Evolutionary conservation across 768 basidiomycete genomes (phyloP).

Genomic region (Auriculariales sp.): DNA sequence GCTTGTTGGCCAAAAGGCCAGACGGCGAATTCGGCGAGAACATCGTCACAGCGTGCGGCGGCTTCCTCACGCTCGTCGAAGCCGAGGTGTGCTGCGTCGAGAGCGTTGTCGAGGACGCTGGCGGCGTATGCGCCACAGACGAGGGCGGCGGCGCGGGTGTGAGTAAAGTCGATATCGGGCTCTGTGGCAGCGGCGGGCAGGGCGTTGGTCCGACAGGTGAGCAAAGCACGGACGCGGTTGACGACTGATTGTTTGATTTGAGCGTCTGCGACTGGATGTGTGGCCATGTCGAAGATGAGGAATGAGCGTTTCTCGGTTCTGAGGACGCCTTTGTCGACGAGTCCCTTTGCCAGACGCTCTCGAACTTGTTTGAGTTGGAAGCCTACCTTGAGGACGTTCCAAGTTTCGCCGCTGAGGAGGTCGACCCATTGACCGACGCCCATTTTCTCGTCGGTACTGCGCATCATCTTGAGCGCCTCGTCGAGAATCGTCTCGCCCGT

Average conservation of each 20-base stretch:
- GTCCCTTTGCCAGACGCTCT: constrained; percentile 89
- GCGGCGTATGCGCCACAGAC: constrained; percentile 90
- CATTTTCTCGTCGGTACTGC: constrained; percentile 65
- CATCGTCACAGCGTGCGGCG: constrained; percentile 86
- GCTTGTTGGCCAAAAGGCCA: constrained; percentile 62
- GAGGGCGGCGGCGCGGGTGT: constrained; percentile 66
- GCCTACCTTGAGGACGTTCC: constrained; percentile 99
- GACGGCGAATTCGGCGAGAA: constrained; percentile 75
- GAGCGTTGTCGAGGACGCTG: constrained; percentile 88
- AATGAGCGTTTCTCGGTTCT: constrained; percentile 99
- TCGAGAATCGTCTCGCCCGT: constrained; percentile 96
- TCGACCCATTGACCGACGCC: constrained; percentile 90
- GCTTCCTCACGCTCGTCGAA: constrained; percentile 93
- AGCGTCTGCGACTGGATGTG: constrained; percentile 90
- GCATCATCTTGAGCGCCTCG: constrained; percentile 94
- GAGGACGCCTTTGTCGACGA: constrained; percentile 98
- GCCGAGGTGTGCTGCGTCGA: constrained; percentile 47
- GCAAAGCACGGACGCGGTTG: constrained; percentile 54
- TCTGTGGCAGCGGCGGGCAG: constrained; percentile 57
- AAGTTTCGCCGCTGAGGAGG: constrained; percentile 90
- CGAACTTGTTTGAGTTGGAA: constrained; percentile 98
- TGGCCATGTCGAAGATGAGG: constrained; percentile 98
- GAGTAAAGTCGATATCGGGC: constrained; percentile 51
- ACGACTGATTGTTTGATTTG: constrained; percentile 81
- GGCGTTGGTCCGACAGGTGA: constrained; percentile 71